Percentiles rank a stretch among this genome's conserved stretches.
phyloP scores from a whole-genome alignment of 768 basidiomycete genomes.

The Podaxis sp. region DNA sequence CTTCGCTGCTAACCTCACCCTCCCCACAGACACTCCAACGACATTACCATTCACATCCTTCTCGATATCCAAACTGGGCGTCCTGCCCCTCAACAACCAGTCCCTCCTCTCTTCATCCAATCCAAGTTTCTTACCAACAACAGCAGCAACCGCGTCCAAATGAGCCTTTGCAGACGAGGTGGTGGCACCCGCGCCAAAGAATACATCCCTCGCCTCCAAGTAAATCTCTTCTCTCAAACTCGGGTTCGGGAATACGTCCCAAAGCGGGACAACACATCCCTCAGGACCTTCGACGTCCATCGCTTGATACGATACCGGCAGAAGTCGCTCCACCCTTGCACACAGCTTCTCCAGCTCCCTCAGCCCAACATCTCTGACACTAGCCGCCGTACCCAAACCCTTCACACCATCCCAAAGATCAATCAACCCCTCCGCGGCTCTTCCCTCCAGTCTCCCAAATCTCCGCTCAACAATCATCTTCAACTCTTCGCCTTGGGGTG shows the following conservation, averaged over 20 bases:
- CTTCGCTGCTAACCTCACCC: conserved; percentile 54
- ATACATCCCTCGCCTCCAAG: conserved; percentile 85
- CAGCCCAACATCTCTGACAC: conserved; percentile 64
- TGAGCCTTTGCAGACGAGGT: conserved; percentile 52
- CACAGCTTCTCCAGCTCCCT: conserved; percentile 86
- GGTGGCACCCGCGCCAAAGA: conserved; percentile 72
- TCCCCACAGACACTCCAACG: conserved; percentile 58
- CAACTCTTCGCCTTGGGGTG: conserved; percentile 69
- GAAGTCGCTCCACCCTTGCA: conserved; percentile 58
- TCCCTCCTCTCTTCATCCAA: conserved; percentile 66
- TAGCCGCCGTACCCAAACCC: conserved; percentile 45
- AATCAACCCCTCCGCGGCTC: conserved; percentile 51
- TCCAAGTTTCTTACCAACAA: conserved; percentile 61
- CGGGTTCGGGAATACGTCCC: conserved; percentile 63
- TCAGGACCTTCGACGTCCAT: conserved; percentile 39
- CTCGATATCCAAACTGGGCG: conserved; percentile 67
- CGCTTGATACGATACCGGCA: conserved; percentile 46
- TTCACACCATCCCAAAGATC: conserved; percentile 67
- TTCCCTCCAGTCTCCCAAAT: conserved; percentile 60
- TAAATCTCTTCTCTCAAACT: conserved; percentile 84
- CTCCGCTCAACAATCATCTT: conserved; percentile 62
- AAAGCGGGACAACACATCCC: conserved; percentile 27
- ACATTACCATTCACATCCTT: conserved; percentile 63
- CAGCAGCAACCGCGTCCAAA: conserved; percentile 43
- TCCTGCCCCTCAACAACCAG: conserved; percentile 67